Evolutionary conservation across 192 early-diverging fungal genomes (phyloP).

Genomic region (Radiomyces spectabilis): DNA sequence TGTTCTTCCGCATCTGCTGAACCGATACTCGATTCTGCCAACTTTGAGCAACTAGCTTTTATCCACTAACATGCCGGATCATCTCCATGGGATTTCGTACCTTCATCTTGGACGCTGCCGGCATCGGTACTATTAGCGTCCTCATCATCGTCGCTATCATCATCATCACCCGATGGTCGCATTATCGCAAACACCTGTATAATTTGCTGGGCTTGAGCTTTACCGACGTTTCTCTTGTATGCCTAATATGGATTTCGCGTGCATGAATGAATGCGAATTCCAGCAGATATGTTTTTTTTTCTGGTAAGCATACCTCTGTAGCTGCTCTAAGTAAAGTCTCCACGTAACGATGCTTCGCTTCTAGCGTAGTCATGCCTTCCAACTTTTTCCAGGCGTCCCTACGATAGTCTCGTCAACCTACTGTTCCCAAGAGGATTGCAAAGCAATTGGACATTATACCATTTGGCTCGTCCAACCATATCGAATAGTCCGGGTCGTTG

Average conservation of each 20-base stretch:
- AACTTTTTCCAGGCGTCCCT: slow-evolving; percentile 36
- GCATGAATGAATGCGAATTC: background rate
- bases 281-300: too few species aligned
- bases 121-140: background rate
- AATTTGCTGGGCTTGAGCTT: slow-evolving; percentile 22
- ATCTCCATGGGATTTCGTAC: background rate
- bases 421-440: too few species aligned
- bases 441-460: slow-evolving; percentile 18
- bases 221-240: slow-evolving; percentile 4
- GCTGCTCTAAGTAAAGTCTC: slow-evolving; percentile 18
- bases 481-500: slow-evolving; percentile 39
- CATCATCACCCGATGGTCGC: slow-evolving; percentile 11
- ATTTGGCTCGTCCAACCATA: slow-evolving; percentile 37
- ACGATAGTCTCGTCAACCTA: background rate
- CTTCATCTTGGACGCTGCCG: background rate
- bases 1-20: slow-evolving; percentile 25
- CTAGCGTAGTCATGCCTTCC: slow-evolving; percentile 34
- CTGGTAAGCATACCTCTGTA: slow-evolving; percentile 24
- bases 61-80: too few species aligned
- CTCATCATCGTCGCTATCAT: slow-evolving; percentile 3
- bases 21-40: background rate
- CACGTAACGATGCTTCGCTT: slow-evolving; percentile 31
- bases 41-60: too few species aligned
- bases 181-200: slow-evolving; percentile 17
- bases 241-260: slow-evolving; percentile 1